phyloP scores from a whole-genome alignment of 1,284 basidiomycete genomes.

The Trametes versicolor region DNA sequence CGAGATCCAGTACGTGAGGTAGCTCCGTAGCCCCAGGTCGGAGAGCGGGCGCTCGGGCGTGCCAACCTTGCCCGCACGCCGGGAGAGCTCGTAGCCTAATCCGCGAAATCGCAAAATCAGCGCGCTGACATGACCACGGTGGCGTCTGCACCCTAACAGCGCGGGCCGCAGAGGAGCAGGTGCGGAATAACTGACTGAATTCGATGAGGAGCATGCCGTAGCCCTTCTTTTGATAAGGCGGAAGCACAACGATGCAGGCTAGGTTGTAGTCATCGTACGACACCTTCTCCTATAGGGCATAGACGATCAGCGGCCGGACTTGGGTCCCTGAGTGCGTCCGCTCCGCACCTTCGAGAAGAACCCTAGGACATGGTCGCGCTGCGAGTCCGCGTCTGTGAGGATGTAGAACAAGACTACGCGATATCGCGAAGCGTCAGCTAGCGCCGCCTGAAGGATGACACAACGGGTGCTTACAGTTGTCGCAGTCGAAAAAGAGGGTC shows the following conservation, averaged over 20 bases:
- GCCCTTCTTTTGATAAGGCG: slow-evolving; percentile 90
- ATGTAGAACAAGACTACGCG: slow-evolving; percentile 91
- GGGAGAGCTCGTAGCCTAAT: slow-evolving; percentile 90
- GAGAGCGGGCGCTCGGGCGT: slow-evolving; percentile 97
- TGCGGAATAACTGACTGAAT: slow-evolving; percentile 77
- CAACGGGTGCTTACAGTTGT: slow-evolving; percentile 68
- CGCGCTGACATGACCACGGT: neutral
- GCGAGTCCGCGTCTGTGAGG: slow-evolving; percentile 86
- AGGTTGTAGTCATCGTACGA: slow-evolving; percentile 98
- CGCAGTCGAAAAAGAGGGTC: slow-evolving; percentile 94
- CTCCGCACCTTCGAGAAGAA: slow-evolving; percentile 91
- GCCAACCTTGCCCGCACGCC: slow-evolving; percentile 80
- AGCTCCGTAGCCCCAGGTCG: slow-evolving; percentile 91
- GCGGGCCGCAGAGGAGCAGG: slow-evolving; percentile 1
- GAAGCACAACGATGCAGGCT: slow-evolving; percentile 96
- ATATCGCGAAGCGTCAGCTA: slow-evolving; percentile 10
- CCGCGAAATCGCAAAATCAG: slow-evolving; percentile 6
- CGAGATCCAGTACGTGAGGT: slow-evolving; percentile 92
- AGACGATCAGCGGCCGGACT: slow-evolving; percentile 16
- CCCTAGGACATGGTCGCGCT: slow-evolving; percentile 84
- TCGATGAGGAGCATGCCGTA: slow-evolving; percentile 98
- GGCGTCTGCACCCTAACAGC: neutral
- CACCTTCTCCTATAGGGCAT: slow-evolving; percentile 79
- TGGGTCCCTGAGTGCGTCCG: slow-evolving; percentile 7
- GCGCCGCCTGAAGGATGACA: slow-evolving; percentile 14